These are phyloP conservation scores for Fusarium armeniacum DNA, from an alignment of 2,329 filamentous ascomycete genomes.

Conservation along the genomic window DNA sequence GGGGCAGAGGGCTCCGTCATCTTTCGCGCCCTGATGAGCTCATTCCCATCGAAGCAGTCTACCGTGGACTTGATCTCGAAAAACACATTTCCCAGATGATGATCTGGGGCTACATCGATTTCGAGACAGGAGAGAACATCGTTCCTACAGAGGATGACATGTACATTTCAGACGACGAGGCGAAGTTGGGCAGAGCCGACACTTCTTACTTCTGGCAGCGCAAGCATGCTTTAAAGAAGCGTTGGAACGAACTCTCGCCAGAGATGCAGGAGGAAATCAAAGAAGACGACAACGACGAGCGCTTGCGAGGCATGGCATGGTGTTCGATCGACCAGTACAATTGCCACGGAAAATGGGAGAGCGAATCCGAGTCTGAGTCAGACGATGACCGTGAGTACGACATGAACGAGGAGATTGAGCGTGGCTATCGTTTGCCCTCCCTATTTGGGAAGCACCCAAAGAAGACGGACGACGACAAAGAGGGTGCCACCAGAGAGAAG, in stretches of 20 bases:
- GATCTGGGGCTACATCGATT: constrained; percentile 73
- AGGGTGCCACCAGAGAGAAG: not conserved
- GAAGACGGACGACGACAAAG: not conserved
- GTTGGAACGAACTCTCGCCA: constrained; percentile 57
- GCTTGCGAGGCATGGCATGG: constrained; percentile 55
- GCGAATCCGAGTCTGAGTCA: constrained; percentile 31
- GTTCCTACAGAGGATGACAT: constrained; percentile 65
- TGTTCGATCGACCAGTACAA: constrained; percentile 46
- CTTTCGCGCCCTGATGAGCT: constrained; percentile 71
- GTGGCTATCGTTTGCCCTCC: constrained; percentile 37
- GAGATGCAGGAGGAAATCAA: constrained; percentile 57
- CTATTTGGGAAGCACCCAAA: constrained; percentile 12
- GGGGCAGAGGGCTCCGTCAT: constrained; percentile 62
- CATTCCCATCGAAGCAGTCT: constrained; percentile 68
- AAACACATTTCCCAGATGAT: constrained; percentile 69
- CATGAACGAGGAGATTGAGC: constrained; percentile 35
- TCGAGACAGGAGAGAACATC: constrained; percentile 64
- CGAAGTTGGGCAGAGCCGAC: constrained; percentile 52
- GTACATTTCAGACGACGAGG: constrained; percentile 65
- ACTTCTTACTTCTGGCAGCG: constrained; percentile 59
- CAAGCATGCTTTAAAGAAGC: constrained; percentile 62
- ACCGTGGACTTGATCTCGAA: constrained; percentile 67
- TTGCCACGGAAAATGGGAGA: constrained; percentile 30
- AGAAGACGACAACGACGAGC: constrained; percentile 55
- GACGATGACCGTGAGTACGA: constrained; percentile 37